phyloP scores from a whole-genome alignment of 345 rosid genomes.

The Rhizophora apiculata region DNA sequence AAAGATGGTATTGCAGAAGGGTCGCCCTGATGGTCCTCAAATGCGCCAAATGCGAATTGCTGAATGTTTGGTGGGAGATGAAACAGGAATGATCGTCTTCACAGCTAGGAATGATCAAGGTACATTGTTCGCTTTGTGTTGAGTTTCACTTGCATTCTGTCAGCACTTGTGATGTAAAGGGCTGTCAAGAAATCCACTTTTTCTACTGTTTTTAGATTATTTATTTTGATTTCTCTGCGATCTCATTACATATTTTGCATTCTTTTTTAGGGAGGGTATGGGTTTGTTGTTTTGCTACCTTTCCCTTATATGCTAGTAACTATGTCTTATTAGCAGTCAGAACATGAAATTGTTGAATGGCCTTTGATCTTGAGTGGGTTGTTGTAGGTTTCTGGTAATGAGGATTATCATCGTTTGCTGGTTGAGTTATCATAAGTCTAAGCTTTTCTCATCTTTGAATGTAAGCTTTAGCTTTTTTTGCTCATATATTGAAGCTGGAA shows the following conservation, averaged over 20 bases:
- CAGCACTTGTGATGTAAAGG: not conserved
- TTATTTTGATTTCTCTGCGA: too few species aligned
- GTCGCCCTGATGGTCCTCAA: constrained; percentile 68
- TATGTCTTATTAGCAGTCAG: too few species aligned
- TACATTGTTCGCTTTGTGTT: constrained; percentile 3
- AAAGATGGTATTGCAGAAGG: constrained; percentile 75
- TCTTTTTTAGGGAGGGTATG: too few species aligned
- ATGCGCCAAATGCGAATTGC: constrained; percentile 72
- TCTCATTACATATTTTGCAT: too few species aligned
- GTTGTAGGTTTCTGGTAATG: not conserved
- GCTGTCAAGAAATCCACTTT: too few species aligned
- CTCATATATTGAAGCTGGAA: too few species aligned
- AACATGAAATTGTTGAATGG: not conserved
- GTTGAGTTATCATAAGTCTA: not conserved
- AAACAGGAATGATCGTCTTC: constrained; percentile 80
- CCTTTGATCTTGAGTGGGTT: not conserved
- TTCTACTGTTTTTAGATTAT: too few species aligned
- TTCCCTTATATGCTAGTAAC: too few species aligned
- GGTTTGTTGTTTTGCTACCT: too few species aligned
- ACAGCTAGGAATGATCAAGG: constrained; percentile 96
- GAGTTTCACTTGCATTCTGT: not conserved
- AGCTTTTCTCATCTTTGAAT: too few species aligned
- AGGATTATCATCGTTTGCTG: not conserved
- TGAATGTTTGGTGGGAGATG: constrained; percentile 91
- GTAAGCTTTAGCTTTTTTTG: too few species aligned